Evolutionary conservation across 73 alveolate species (phyloP).

Genomic region (Paramecium bursaria): DNA sequence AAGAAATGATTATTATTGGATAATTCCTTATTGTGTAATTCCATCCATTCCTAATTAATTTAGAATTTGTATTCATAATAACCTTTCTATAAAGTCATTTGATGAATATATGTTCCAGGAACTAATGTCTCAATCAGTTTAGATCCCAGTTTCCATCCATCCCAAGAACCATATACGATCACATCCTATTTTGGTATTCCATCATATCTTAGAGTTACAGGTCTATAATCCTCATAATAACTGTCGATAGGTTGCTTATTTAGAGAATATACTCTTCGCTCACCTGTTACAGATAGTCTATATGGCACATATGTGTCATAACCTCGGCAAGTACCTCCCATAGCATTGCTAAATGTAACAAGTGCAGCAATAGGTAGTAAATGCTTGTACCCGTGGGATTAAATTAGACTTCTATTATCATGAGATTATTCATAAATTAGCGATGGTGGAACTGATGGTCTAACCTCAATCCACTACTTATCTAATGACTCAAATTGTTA

Average conservation of each 20-base stretch:
- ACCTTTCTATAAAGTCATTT: neutral
- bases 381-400: slow-evolving; percentile 79
- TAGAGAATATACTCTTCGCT: slow-evolving; percentile 82
- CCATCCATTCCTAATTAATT: slow-evolving; percentile 83
- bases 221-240: neutral
- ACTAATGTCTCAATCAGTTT: slow-evolving; percentile 17
- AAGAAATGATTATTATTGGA: slow-evolving; percentile 72
- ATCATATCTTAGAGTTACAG: slow-evolving; percentile 21
- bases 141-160: slow-evolving; percentile 83
- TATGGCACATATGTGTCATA: slow-evolving; percentile 87
- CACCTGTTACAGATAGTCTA: slow-evolving; percentile 90
- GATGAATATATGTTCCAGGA: neutral
- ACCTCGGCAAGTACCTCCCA: slow-evolving; percentile 94
- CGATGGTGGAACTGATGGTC: slow-evolving; percentile 43
- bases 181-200: slow-evolving; percentile 50
- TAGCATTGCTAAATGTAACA: slow-evolving; percentile 79
- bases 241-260: neutral
- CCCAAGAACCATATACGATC: slow-evolving; percentile 81
- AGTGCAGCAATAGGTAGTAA: slow-evolving; percentile 86
- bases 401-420: slow-evolving; percentile 91
- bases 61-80: slow-evolving; percentile 82
- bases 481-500: slow-evolving; percentile 1
- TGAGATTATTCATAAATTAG: slow-evolving; percentile 95
- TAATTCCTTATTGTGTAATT: slow-evolving; percentile 68
- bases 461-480: neutral